Evolutionary conservation across 2,329 filamentous ascomycete species (phyloP), one percentile per base, ranked within the genome.

Genomic region (Emericellopsis atlantica): DNA sequence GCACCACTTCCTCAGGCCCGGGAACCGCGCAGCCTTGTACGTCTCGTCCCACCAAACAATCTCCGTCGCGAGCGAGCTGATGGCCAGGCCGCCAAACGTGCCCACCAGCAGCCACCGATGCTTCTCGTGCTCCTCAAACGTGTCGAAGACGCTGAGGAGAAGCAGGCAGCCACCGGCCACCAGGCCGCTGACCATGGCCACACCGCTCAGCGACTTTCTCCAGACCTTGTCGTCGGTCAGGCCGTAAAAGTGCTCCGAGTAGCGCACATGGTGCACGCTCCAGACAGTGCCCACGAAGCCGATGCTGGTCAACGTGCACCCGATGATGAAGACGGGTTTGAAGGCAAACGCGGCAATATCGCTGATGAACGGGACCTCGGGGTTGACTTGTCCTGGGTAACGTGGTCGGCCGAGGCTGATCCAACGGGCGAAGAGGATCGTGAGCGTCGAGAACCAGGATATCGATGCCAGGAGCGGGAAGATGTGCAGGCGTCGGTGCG

Each of bases 21-120:
- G 41, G 32, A 43, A 43, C 16, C 41, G 32, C 11, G 41, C 41
- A 7, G 41, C 41, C 23, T 39, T 39, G 16, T 32, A 43, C 15
- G 41, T 43, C 41, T 43, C 41, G 24, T 43, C 41, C 41, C 37
- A 43, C 41, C 41, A 43, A 4, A 43, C 41, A 32, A 36, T 36
- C 33, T 43, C 41, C 2, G 41, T 43, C 6, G 41, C 26, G 14
- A 43, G 10, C 3, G 37, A 40, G 24, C 41, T 43, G 15, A 43
- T 11, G 12, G 22, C 41, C 37, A 43, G 29, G 4, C 41, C 41
- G 21, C 41, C 41, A 37, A 43, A 43, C 2, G 41, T 43, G 32
- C 37, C 41, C 11, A 40, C 37, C 10, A 43, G 41, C 32, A 43
- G 34, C 23, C 23, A 43, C 21, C 16, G 23, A 32, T 43, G 41